Conservation (phyloP, 1,284 basidiomycete species). For the Fomitopsis betulina region DNA sequence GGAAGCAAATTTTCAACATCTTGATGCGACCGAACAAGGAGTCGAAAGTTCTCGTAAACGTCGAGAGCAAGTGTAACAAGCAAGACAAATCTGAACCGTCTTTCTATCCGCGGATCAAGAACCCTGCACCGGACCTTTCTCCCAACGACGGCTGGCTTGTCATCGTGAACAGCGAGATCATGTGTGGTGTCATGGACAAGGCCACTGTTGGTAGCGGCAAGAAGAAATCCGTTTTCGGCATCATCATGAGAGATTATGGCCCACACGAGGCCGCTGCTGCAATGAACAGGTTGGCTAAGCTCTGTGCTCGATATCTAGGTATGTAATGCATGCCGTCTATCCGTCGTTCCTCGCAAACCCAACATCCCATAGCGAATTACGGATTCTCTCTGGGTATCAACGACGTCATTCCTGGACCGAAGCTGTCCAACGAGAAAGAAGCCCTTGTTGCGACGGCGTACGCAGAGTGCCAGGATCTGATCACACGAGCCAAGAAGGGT, state of each 20-base stretch:
- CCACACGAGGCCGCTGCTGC: conserved; percentile 91
- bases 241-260: conserved; percentile 97
- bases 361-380: conserved; percentile 68
- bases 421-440: conserved; percentile 81
- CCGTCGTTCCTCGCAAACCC: neutral
- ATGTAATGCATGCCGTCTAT: conserved; percentile 23
- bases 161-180: conserved; percentile 96
- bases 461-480: conserved; percentile 82
- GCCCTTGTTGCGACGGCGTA: conserved; percentile 88
- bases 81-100: conserved; percentile 76
- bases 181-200: conserved; percentile 99
- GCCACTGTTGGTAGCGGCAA: conserved; percentile 97
- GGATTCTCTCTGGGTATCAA: conserved; percentile 99
- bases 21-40: conserved; percentile 93
- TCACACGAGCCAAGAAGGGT: conserved; percentile 88
- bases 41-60: conserved; percentile 86
- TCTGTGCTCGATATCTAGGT: conserved; percentile 94
- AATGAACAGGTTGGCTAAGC: conserved; percentile 96
- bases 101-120: conserved; percentile 52
- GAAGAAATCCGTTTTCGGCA: conserved; percentile 99
- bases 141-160: conserved; percentile 99
- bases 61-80: conserved; percentile 96
- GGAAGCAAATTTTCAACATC: conserved; percentile 96
- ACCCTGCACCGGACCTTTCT: conserved; percentile 77
- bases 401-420: conserved; percentile 95